A percentile compares a stretch with the other conserved stretches of the same genome.
These are phyloP conservation scores for Yamadazyma kanchanaburiensis DNA, from an alignment of 1,139 yeast species.

Conservation along the genomic window DNA sequence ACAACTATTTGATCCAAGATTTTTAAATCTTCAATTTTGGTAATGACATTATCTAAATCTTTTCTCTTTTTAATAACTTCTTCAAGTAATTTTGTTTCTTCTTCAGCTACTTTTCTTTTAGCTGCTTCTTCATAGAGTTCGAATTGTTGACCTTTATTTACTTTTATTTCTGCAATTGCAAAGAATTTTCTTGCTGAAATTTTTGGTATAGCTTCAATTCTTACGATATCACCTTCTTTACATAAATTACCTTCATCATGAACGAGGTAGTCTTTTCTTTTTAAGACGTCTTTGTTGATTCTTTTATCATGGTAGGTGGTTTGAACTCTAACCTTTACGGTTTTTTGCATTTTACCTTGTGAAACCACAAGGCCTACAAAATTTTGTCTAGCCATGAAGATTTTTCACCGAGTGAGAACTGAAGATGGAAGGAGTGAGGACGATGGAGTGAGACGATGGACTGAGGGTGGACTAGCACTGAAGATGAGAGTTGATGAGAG, in stretches of 20 bases:
- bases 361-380: conserved; percentile 91
- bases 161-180: conserved; percentile 92
- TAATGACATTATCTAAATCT: conserved; percentile 31
- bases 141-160: conserved; percentile 88
- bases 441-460: too few species aligned
- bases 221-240: conserved; percentile 92
- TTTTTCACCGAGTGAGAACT: too few species aligned
- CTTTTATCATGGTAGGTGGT: conserved; percentile 63
- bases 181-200: conserved; percentile 78
- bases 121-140: conserved; percentile 76
- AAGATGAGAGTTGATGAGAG: too few species aligned
- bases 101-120: conserved; percentile 56
- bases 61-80: conserved; percentile 48
- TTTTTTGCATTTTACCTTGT: conserved; percentile 94
- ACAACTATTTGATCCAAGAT: conserved; percentile 40
- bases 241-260: conserved; percentile 93
- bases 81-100: conserved; percentile 53
- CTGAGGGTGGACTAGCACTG: too few species aligned
- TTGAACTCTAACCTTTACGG: conserved; percentile 90
- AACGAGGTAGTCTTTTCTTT: conserved; percentile 80
- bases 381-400: conserved; percentile 78
- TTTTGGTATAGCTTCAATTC: conserved; percentile 89
- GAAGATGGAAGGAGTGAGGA: too few species aligned
- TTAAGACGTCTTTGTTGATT: conserved; percentile 73
- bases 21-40: conserved; percentile 48